Evolutionary conservation across 352 stramenopile species (phyloP).

Genomic region (Thraustotheca clavata): DNA sequence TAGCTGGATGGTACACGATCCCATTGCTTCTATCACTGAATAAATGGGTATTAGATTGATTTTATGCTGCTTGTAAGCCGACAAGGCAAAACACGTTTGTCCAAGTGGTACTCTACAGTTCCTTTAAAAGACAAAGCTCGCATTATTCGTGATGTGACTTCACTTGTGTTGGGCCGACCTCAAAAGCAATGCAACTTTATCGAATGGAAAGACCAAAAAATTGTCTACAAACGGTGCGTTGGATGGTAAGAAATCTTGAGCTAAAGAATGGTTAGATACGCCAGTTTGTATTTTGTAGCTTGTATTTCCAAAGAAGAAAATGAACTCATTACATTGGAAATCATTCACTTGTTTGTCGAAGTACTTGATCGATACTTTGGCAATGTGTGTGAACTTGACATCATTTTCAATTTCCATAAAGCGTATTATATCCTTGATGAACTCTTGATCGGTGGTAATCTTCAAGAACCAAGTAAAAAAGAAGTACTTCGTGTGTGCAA

Average conservation of each 20-base stretch:
- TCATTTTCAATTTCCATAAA: constrained; percentile 99
- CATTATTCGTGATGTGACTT: constrained; percentile 84
- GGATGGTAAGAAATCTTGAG: background rate
- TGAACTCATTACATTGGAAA: constrained; percentile 95
- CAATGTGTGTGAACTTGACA: constrained; percentile 93
- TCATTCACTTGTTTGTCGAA: constrained; percentile 98
- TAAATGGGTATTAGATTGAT: constrained; percentile 57
- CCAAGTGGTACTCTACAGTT: constrained; percentile 84
- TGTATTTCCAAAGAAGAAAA: constrained; percentile 95
- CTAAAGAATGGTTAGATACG: constrained; percentile 56
- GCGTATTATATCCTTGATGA: constrained; percentile 99
- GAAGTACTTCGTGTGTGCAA: constrained; percentile 85
- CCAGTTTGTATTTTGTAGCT: constrained; percentile 96
- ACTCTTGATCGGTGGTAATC: constrained; percentile 97
- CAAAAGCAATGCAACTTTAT: constrained; percentile 92
- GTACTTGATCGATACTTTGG: constrained; percentile 97
- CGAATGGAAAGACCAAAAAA: constrained; percentile 97
- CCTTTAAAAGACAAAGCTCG: constrained; percentile 78
- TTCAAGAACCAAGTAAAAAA: constrained; percentile 94
- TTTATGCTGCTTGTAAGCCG: constrained; percentile 83
- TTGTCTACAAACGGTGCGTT: constrained; percentile 94
- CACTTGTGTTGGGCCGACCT: constrained; percentile 77
- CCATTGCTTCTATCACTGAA: too few relatives aligned
- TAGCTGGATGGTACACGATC: too few relatives aligned
- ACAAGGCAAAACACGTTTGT: constrained; percentile 87